Conservation (phyloP, 148 eudicot species). For the Pharnaceum exiguum region DNA sequence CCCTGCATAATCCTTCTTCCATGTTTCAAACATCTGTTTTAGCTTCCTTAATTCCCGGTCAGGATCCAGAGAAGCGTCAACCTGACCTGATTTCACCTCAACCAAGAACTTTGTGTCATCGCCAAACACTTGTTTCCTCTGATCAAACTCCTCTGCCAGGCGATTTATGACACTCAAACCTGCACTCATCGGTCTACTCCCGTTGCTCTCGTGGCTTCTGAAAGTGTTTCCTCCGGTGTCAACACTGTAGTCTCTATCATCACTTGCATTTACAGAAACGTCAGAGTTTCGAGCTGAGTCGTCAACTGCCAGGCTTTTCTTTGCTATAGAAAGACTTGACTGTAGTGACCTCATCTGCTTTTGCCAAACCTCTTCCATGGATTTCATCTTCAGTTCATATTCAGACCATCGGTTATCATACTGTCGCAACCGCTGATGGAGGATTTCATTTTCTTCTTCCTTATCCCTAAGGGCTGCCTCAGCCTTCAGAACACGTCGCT, state of each 20-base stretch:
- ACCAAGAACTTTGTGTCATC: slow-evolving; percentile 93
- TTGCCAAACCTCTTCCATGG: slow-evolving; percentile 99
- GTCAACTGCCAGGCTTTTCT: slow-evolving; percentile 69
- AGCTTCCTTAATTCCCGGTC: slow-evolving; percentile 78
- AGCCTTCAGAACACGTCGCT: slow-evolving; percentile 82
- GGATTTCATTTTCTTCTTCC: slow-evolving; percentile 88
- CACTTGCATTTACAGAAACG: slow-evolving; percentile 52
- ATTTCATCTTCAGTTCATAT: slow-evolving; percentile 93
- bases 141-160: slow-evolving; percentile 89
- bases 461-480: slow-evolving; percentile 85
- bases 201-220: slow-evolving; percentile 42
- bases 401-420: slow-evolving; percentile 93
- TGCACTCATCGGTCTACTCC: slow-evolving; percentile 57
- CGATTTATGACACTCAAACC: slow-evolving; percentile 79
- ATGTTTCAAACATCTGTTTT: slow-evolving; percentile 82
- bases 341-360: slow-evolving; percentile 97
- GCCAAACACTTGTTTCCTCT: slow-evolving; percentile 85
- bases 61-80: slow-evolving; percentile 70
- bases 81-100: slow-evolving; percentile 89
- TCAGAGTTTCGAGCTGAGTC: slow-evolving; percentile 71
- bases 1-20: slow-evolving; percentile 90
- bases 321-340: slow-evolving; percentile 88
- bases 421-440: slow-evolving; percentile 79
- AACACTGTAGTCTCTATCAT: slow-evolving; percentile 44
- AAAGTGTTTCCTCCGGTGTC: slow-evolving; percentile 38